Percentiles rank a stretch among this genome's conserved stretches.
Evolutionary conservation across 73 alveolate genomes (phyloP).

Genomic region (Symbiodinium pilosum): DNA sequence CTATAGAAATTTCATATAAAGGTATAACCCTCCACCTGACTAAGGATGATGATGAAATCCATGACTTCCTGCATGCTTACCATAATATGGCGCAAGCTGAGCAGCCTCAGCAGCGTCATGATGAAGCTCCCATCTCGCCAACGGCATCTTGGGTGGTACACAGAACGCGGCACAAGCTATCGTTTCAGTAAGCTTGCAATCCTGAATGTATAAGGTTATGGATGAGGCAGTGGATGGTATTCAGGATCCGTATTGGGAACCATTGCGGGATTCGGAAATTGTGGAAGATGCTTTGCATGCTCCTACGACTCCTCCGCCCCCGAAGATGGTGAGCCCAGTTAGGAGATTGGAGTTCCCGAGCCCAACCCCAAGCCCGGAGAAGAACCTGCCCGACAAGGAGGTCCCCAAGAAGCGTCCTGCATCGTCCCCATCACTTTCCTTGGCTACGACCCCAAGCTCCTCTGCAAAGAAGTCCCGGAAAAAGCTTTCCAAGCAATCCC

Average conservation of each 20-base stretch:
- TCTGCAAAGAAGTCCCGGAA: neutral
- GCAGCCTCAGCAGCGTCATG: too few species aligned
- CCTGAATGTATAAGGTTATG: too few species aligned
- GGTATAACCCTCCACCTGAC: too few species aligned
- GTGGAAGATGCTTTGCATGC: neutral
- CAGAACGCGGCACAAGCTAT: too few species aligned
- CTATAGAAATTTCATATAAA: too few species aligned
- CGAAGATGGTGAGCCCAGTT: neutral
- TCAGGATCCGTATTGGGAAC: neutral
- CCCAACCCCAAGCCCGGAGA: neutral
- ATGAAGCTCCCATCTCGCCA: too few species aligned
- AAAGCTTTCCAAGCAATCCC: neutral
- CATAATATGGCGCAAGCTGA: too few species aligned
- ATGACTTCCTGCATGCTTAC: too few species aligned
- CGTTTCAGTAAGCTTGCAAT: too few species aligned
- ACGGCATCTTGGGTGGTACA: too few species aligned
- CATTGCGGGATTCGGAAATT: neutral
- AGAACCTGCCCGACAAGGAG: neutral
- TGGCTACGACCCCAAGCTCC: too few species aligned
- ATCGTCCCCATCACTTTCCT: neutral
- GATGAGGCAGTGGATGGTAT: neutral
- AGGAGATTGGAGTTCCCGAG: neutral
- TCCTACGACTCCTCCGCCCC: neutral
- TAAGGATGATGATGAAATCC: too few species aligned
- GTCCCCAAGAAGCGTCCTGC: neutral